Conservation (phyloP, 2,329 filamentous ascomycete species). For the Neofusicoccum umdonicola region DNA sequence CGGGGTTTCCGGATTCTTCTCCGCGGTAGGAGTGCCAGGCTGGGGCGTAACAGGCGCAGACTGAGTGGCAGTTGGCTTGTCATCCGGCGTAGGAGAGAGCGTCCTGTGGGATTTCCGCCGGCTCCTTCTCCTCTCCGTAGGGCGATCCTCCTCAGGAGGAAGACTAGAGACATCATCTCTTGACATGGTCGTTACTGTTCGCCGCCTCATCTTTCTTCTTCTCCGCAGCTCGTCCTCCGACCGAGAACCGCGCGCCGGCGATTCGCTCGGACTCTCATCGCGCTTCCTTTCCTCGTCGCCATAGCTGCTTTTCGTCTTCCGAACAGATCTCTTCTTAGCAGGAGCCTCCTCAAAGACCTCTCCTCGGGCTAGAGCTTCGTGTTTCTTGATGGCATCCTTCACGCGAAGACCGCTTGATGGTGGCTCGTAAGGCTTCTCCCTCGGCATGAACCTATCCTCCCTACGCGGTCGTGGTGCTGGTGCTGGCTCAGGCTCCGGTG, state of each 20-base stretch:
- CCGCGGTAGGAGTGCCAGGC: constrained; percentile 19
- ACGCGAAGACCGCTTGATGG: constrained; percentile 2
- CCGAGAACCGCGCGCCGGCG: background rate
- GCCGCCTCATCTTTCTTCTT: constrained; percentile 21
- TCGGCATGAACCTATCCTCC: background rate
- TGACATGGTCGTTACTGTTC: background rate
- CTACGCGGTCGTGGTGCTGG: background rate
- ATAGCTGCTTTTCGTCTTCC: constrained; percentile 11
- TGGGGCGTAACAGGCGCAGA: constrained; percentile 19
- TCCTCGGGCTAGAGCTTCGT: constrained; percentile 5
- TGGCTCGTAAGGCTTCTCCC: constrained; percentile 3
- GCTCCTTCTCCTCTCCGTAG: constrained; percentile 5
- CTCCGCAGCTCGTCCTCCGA: constrained; percentile 25
- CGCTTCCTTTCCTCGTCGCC: constrained; percentile 6
- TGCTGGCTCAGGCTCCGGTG: background rate
- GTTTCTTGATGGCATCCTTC: background rate
- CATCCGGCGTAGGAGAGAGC: constrained; percentile 2
- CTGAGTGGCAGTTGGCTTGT: background rate
- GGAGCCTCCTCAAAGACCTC: constrained; percentile 2
- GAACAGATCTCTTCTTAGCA: constrained; percentile 8
- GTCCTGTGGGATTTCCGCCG: constrained; percentile 1
- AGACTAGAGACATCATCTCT: background rate
- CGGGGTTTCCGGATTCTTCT: constrained; percentile 31
- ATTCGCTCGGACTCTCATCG: background rate
- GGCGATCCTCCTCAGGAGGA: background rate